Conservation (phyloP, 2,329 filamentous ascomycete genomes). For the Cucurbitaria berberidis region DNA sequence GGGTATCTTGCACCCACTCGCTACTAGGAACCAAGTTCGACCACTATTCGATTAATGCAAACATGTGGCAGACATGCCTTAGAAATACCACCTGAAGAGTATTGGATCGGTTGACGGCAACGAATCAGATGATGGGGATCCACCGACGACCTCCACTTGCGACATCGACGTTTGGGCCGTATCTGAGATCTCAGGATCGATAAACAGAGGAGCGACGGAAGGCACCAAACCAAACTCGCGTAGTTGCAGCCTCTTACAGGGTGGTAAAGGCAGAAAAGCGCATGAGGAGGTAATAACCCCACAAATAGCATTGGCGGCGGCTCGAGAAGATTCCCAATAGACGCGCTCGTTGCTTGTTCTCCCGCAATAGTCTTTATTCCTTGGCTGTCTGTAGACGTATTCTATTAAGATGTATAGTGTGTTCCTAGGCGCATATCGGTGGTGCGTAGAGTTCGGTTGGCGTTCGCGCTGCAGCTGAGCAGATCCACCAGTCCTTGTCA, state of each 20-base stretch:
- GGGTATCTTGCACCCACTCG: slow-evolving; percentile 1
- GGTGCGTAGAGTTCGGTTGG: slow-evolving; percentile 25
- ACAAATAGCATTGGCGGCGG: slow-evolving; percentile 12
- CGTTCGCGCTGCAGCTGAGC: slow-evolving; percentile 23
- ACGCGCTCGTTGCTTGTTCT: not conserved
- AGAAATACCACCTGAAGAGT: not conserved
- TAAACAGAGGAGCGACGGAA: slow-evolving; percentile 13
- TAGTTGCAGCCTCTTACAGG: slow-evolving; percentile 3
- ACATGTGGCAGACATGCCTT: not conserved
- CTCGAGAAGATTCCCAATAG: not conserved
- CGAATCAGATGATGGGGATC: not conserved
- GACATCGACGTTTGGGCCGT: not conserved
- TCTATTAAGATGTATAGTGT: slow-evolving; percentile 12
- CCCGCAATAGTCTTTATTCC: not conserved
- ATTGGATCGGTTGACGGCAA: not conserved
- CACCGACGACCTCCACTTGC: not conserved
- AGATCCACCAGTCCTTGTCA: slow-evolving; percentile 5
- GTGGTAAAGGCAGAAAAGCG: slow-evolving; percentile 3
- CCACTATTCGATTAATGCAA: not conserved
- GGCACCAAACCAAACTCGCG: slow-evolving; percentile 16
- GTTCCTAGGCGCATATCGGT: slow-evolving; percentile 3
- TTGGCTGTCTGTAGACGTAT: not conserved
- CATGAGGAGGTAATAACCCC: slow-evolving; percentile 9
- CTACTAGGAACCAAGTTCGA: slow-evolving; percentile 6
- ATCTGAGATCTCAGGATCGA: slow-evolving; percentile 2